Evolutionary conservation across 2,329 filamentous ascomycete species (phyloP), one percentile per base, ranked within the genome.

Genomic region (Paraconiothyrium brasiliense): DNA sequence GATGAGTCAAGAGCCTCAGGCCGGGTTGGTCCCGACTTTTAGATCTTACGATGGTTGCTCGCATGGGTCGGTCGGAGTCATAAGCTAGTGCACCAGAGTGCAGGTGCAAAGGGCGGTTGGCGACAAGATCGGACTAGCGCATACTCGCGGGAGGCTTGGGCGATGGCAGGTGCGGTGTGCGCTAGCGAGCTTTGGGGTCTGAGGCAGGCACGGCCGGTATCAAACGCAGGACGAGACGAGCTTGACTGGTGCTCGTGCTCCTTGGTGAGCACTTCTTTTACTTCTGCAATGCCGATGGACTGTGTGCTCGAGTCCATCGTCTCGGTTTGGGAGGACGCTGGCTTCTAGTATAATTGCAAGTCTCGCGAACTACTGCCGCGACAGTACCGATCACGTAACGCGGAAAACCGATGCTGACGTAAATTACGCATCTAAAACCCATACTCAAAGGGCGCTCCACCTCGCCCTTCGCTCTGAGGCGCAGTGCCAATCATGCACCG

Each of bases 1-100:
- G 67, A 67, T 72, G 72, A 71, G 62, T 73, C 66, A 69, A 66
- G 59, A 43, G 71, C 71, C 73, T 75, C 60, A 75, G 72, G 70
- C 68, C 59, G 66, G 69, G 65, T 61, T 54, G 47, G 61, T 43
- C 61, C 50, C 54, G 63, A 67, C 68, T 71, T 70, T 73, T 64
- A 71, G 64, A 44, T 54, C 51, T 43, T 14, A 54, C 51, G 41
- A 20, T 24, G 54, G 52, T 47, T 48, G 39, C 41, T 37, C 54
- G 54, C 37, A 56, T 47, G 16, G 20, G 24, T 34, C 6, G 32
- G 32, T 27, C 32, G 35, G 58, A 60, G 44, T 60, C 58, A 60
- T 20, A 50, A 35, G 27, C 49, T 58, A 20, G 22, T 27, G 50
- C 43, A 46, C 10, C 43, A 24, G 41, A 22, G n/a, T 46, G 43